Base-by-base conservation (phyloP, 192 early-diverging fungal genomes). In the Rhizophagus prolifer region DNA sequence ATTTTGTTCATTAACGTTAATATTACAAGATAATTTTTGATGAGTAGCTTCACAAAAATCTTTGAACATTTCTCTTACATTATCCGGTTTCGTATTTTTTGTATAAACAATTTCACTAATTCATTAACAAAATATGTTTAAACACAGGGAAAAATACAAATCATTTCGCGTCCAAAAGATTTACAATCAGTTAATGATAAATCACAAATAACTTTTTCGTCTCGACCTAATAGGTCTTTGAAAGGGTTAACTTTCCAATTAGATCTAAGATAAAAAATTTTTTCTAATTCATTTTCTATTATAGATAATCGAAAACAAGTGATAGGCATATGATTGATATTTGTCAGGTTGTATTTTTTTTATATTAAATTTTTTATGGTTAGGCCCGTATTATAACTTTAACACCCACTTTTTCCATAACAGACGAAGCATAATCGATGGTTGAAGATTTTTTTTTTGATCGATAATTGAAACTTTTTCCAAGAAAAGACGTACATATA, bases 141-240 rank as follows among this genome's bases (percentile, higher is more conserved):
- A n/a, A n/a, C n/a, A n/a, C n/a, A n/a, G n/a, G n/a, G n/a, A n/a
- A n/a, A n/a, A n/a, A 7, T 21, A 36, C 14, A 41, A 41, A 67
- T 38, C 28, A 31, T 30, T 67, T 67, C 14, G 30, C 9, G 65
- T 44, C 65, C 65, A 67, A 67, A 67, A 9, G 34, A n/a, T 67
- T 67, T 67, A 23, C 65, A 67, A 21, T 67, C 65, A 36, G 65
- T 67, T 41, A 67, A 3, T 3, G 65, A n/a, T 67, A 67, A 44
- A 19, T 67, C 65, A 67, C 65, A 67, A 31, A 67, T 36, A 67
- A 36, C 38, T 67, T 67, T 67, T 10, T 67, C 65, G 21, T 67
- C 65, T n/a, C 31, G 36, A 67, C 21, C 30, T 44, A 36, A 21
- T n/a, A 67, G 19, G 23, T 38, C 19, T 38, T 36, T 21, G 7